phyloP scores from a whole-genome alignment of 495 filamentous ascomycete genomes.

The Aspergillus carlsbadensis region DNA sequence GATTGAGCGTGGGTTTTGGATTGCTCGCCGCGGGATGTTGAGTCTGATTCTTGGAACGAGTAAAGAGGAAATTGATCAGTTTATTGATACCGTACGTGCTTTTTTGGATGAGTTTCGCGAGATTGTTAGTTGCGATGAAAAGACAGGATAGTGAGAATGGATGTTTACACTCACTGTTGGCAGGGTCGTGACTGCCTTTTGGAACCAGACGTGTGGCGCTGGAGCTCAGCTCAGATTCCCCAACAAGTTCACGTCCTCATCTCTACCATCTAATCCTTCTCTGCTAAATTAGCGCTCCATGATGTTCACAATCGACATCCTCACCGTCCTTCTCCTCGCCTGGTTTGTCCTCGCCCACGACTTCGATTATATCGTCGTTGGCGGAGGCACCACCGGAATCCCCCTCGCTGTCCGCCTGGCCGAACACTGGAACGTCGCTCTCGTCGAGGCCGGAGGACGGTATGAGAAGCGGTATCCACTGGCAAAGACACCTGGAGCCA shows the following conservation, averaged over 20 bases:
- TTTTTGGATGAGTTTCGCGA: slow-evolving; percentile 4
- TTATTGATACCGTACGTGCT: slow-evolving; percentile 16
- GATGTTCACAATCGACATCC: too few species aligned
- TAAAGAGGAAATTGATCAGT: slow-evolving; percentile 37
- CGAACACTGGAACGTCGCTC: slow-evolving; percentile 36
- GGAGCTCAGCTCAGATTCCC: too few species aligned
- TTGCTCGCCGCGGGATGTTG: slow-evolving; percentile 40
- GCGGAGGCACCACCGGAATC: slow-evolving; percentile 53
- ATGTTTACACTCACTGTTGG: too few species aligned
- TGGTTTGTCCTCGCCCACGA: not conserved
- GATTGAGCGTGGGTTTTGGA: slow-evolving; percentile 48
- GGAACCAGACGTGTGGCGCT: too few species aligned
- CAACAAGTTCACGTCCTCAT: too few species aligned
- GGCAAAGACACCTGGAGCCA: slow-evolving; percentile 46
- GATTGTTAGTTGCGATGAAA: not conserved
- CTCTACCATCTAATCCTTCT: too few species aligned
- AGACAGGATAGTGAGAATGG: too few species aligned
- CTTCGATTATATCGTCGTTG: slow-evolving; percentile 54
- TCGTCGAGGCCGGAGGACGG: slow-evolving; percentile 60
- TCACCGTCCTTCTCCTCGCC: not conserved
- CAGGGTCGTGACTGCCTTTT: too few species aligned
- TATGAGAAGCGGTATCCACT: slow-evolving; percentile 48
- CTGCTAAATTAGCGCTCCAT: too few species aligned
- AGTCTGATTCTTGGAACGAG: slow-evolving; percentile 43
- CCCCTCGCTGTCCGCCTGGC: slow-evolving; percentile 46